Evolutionary conservation across 2,329 filamentous ascomycete genomes (phyloP).

Genomic region (Hymenoscyphus occultus): DNA sequence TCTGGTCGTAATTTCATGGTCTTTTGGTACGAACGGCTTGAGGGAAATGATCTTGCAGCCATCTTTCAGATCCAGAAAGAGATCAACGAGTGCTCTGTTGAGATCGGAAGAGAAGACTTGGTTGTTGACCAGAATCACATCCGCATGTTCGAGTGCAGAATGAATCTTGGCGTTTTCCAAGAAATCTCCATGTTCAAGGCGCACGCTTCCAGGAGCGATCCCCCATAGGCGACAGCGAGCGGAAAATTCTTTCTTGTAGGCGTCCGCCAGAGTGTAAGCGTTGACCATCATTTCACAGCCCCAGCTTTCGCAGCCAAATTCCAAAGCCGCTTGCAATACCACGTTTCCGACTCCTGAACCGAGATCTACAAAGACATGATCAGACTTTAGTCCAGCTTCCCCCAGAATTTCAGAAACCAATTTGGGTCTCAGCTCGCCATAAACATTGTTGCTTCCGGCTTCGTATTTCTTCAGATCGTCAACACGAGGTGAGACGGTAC

Average conservation of each 20-base stretch:
- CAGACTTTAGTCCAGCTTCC: slow-evolving; percentile 71
- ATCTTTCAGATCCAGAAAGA: slow-evolving; percentile 90
- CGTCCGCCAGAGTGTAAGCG: slow-evolving; percentile 75
- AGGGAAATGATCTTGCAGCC: slow-evolving; percentile 88
- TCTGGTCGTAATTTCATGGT: slow-evolving; percentile 68
- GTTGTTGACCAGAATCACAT: slow-evolving; percentile 98
- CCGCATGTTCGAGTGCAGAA: slow-evolving; percentile 73
- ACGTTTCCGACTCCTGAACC: slow-evolving; percentile 97
- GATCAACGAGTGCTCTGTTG: slow-evolving; percentile 79
- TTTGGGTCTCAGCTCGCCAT: slow-evolving; percentile 84
- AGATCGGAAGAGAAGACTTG: slow-evolving; percentile 88
- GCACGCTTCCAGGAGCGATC: slow-evolving; percentile 72
- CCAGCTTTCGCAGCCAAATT: slow-evolving; percentile 92
- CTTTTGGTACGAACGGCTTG: slow-evolving; percentile 83
- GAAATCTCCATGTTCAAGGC: slow-evolving; percentile 81
- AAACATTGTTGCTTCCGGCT: slow-evolving; percentile 88
- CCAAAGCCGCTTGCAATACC: slow-evolving; percentile 86
- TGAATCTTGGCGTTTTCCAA: slow-evolving; percentile 68
- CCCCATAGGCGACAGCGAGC: slow-evolving; percentile 90
- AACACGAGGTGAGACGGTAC: slow-evolving; percentile 86
- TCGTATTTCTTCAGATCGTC: slow-evolving; percentile 82
- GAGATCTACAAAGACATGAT: slow-evolving; percentile 88
- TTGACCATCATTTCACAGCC: slow-evolving; percentile 96
- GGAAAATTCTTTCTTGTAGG: slow-evolving; percentile 78
- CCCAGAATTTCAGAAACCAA: slow-evolving; percentile 82